These are phyloP conservation scores for Diaporthe ampelina DNA, from an alignment of 2,329 filamentous ascomycete species.

Conservation along the genomic window DNA sequence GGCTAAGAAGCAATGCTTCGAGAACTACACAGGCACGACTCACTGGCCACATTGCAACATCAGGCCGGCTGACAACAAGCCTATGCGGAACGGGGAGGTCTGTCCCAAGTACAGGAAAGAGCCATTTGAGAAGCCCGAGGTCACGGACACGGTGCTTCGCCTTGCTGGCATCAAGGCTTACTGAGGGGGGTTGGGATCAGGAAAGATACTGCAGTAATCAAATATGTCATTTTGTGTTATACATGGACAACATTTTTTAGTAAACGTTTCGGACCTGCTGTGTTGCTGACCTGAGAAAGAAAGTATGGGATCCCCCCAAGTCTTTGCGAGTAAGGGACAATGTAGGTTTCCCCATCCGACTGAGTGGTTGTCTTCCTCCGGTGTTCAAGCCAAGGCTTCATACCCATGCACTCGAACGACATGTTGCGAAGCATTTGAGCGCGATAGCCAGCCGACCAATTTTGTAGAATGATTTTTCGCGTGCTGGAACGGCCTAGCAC, in stretches of 20 bases:
- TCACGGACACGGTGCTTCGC: slow-evolving; percentile 51
- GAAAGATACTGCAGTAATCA: background rate
- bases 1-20: slow-evolving; percentile 52
- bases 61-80: slow-evolving; percentile 50
- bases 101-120: slow-evolving; percentile 54
- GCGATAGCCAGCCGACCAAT: too few species aligned
- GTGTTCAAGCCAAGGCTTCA: too few species aligned
- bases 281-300: too few species aligned
- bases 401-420: too few species aligned
- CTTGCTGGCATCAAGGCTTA: slow-evolving; percentile 52
- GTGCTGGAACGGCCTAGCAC: too few species aligned
- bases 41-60: slow-evolving; percentile 58
- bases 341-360: too few species aligned
- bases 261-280: background rate
- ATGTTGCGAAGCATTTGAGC: too few species aligned
- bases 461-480: too few species aligned
- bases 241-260: background rate
- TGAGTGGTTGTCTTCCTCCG: too few species aligned
- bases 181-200: background rate
- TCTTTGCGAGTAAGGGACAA: too few species aligned
- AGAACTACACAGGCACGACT: slow-evolving; percentile 52
- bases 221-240: background rate
- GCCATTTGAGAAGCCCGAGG: slow-evolving; percentile 54
- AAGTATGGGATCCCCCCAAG: too few species aligned
- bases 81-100: slow-evolving; percentile 53